phyloP scores from a whole-genome alignment of 1,284 basidiomycete genomes.

The Naganishia albida region DNA sequence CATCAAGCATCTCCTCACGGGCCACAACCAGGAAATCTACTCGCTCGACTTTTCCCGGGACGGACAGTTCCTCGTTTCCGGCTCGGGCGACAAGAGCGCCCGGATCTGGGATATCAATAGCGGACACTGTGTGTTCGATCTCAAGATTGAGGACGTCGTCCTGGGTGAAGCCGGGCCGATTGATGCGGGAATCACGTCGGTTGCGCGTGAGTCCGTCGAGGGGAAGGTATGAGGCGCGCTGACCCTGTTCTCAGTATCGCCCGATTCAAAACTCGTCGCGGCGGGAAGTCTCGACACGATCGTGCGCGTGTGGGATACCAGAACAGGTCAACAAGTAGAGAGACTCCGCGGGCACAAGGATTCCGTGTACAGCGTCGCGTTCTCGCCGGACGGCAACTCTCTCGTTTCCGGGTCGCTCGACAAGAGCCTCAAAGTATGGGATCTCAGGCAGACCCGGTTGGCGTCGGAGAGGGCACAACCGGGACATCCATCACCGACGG shows the following conservation, averaged over 20 bases:
- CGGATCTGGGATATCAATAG: constrained; percentile 81
- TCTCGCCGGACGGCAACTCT: constrained; percentile 74
- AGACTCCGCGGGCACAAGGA: constrained; percentile 77
- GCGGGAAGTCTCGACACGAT: constrained; percentile 81
- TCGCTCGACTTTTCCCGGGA: constrained; percentile 82
- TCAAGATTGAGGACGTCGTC: constrained; percentile 57
- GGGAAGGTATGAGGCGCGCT: background rate
- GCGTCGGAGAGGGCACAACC: constrained; percentile 36
- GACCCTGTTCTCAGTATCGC: constrained; percentile 63
- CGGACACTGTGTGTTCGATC: constrained; percentile 58
- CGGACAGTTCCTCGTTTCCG: constrained; percentile 79
- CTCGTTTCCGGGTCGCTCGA: constrained; percentile 82
- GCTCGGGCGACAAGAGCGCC: constrained; percentile 86
- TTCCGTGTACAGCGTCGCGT: constrained; percentile 80
- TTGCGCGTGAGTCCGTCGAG: constrained; percentile 47
- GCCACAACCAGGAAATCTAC: constrained; percentile 88
- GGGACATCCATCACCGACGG: constrained; percentile 37
- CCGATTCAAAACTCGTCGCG: constrained; percentile 76
- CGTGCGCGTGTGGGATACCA: constrained; percentile 82
- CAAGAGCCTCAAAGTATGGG: constrained; percentile 85
- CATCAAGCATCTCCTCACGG: constrained; percentile 72
- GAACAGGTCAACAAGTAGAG: constrained; percentile 70
- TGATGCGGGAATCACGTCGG: constrained; percentile 72
- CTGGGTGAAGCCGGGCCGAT: constrained; percentile 59
- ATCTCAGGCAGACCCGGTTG: constrained; percentile 58